Evolutionary conservation across 148 eudicot genomes (phyloP), one percentile per base, ranked within the genome.

Genomic region (Silene uniflora): DNA sequence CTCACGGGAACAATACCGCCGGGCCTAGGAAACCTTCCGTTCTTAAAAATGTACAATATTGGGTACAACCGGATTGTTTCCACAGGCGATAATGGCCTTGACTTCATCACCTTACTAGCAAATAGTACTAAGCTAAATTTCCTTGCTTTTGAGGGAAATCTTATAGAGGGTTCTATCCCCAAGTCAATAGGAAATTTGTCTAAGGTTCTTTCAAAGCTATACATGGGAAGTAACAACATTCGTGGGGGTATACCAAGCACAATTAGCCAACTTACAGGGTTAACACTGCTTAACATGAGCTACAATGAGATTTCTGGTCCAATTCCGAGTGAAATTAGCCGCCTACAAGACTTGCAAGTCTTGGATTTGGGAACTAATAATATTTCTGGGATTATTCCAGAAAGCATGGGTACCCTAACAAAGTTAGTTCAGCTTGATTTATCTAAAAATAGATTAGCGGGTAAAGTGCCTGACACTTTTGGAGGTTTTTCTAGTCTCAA

Each of bases 151-250:
- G 85, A 82, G 54, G 75, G 55, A 23, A 88, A 88, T 77, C 66
- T 56, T 32, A 54, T 88, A 63, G 83, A 83, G 42, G 89, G 89
- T 22, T 49, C 42, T 8, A 81, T 88, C 58, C 89, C 91, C 0
- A 82, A 83, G 3, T 81, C 87, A 56, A 78, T 86, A 77, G 89
- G 86, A 55, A 84, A 86, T 59, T 76, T 85, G 44, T 88, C 90
- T 2, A 86, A 79, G 80, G 76, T 67, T 55, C 83, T 88, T 12
- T 64, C 63, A 6, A 78, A 52, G 9, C 22, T 90, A 7, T 83
- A 76, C 64, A 78, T 90, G 83, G 82, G 85, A 2, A 69, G 63
- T 73, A 88, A 19, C 68, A 59, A 86, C 19, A 22, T 74, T 58
- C 56, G 84, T 82, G 52, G 73, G 55, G 23, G 47, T 62, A 80